A percentile compares a stretch with the other conserved stretches of the same genome.
phyloP scores from a whole-genome alignment of 1,284 basidiomycete species.

The Microbotryum intermedium region DNA sequence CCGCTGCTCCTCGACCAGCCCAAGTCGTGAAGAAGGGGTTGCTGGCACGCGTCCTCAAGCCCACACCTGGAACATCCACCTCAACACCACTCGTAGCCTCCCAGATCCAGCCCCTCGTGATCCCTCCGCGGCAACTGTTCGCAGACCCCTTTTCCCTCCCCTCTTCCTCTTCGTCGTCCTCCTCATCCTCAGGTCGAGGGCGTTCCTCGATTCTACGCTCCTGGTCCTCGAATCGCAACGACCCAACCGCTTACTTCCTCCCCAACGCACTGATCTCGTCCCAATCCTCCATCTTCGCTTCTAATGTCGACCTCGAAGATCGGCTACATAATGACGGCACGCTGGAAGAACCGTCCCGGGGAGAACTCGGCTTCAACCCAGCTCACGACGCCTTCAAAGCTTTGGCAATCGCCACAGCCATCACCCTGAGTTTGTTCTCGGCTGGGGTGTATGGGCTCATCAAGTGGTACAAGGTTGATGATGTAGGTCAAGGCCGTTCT shows the following conservation, averaged over 20 bases:
- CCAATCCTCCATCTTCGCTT: conserved; percentile 8
- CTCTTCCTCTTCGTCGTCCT: too few relatives aligned
- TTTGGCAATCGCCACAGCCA: conserved; percentile 16
- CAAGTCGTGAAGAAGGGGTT: too few relatives aligned
- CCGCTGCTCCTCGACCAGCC: too few relatives aligned
- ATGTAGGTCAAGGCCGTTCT: conserved; percentile 7
- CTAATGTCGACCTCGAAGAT: conserved; percentile 13
- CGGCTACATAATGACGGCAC: conserved; percentile 22
- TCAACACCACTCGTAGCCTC: too few relatives aligned
- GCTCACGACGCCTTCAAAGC: conserved; percentile 23
- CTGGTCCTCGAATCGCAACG: neutral
- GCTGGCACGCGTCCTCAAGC: too few relatives aligned
- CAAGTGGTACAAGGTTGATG: conserved; percentile 15
- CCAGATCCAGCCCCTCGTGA: too few relatives aligned
- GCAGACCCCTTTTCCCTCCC: neutral
- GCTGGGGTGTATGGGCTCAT: conserved; percentile 13
- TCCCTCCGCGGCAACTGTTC: neutral
- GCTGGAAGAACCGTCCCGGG: neutral
- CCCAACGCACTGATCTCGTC: conserved; percentile 19
- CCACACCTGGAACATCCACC: too few relatives aligned
- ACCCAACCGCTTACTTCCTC: conserved; percentile 20
- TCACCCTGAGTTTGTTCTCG: conserved; percentile 16
- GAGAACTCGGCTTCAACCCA: conserved; percentile 24
- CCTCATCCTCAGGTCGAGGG: too few relatives aligned
- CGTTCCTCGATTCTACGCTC: too few relatives aligned